A percentile compares a stretch with the other conserved stretches of the same genome.
These are phyloP conservation scores for Oryza coarctata DNA, from an alignment of 176 grass and related monocot species.

Conservation along the genomic window DNA sequence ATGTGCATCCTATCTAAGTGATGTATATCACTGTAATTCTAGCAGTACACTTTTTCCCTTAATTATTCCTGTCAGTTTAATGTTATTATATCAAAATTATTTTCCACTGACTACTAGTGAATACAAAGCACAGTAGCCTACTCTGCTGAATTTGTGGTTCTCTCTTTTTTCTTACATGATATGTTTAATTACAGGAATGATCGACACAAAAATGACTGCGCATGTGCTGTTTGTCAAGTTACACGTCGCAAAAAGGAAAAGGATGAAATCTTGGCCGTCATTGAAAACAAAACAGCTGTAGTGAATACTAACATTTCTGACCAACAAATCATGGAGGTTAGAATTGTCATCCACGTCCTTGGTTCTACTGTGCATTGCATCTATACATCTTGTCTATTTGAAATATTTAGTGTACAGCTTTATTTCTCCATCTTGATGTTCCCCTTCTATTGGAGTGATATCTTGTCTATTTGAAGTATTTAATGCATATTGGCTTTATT, in stretches of 20 bases:
- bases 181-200: slow-evolving; percentile 60
- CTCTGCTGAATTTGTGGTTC: not conserved
- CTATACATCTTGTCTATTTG: not conserved
- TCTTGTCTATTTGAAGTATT: slow-evolving; percentile 5
- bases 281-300: slow-evolving; percentile 47
- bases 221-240: slow-evolving; percentile 82
- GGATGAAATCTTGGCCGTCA: slow-evolving; percentile 50
- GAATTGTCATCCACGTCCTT: slow-evolving; percentile 28
- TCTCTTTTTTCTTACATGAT: slow-evolving; percentile 28
- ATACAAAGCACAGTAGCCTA: not conserved
- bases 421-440: slow-evolving; percentile 23
- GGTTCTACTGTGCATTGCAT: not conserved
- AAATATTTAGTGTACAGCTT: slow-evolving; percentile 1
- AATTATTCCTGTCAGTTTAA: slow-evolving; percentile 23
- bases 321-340: slow-evolving; percentile 56
- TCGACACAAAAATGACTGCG: slow-evolving; percentile 67
- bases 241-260: slow-evolving; percentile 73
- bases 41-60: slow-evolving; percentile 9
- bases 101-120: not conserved
- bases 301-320: slow-evolving; percentile 44
- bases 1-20: not conserved
- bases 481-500: slow-evolving; percentile 16
- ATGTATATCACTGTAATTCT: no score
- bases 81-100: slow-evolving; percentile 3
- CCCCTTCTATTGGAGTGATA: not conserved